phyloP scores from a whole-genome alignment of 352 stramenopile species.

The Pythium folliculosum region DNA sequence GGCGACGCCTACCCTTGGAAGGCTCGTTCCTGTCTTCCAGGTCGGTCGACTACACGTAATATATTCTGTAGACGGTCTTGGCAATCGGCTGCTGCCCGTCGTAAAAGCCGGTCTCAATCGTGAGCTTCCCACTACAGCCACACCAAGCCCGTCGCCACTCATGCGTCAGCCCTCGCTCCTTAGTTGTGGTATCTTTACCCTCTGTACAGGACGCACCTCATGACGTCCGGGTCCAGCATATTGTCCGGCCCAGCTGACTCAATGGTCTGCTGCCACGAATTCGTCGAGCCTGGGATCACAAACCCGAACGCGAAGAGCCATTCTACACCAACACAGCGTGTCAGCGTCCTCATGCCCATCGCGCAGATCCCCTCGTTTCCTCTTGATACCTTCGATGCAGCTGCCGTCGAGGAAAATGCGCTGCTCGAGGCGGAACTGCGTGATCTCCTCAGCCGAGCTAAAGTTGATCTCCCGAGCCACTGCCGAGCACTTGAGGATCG shows the following conservation, averaged over 20 bases:
- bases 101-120: constrained; percentile 96
- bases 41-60: constrained; percentile 73
- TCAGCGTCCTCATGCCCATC: too few species aligned
- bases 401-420: constrained; percentile 87
- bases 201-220: constrained; percentile 52
- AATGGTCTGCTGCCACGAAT: constrained; percentile 96
- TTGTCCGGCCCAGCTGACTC: constrained; percentile 84
- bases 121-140: constrained; percentile 83
- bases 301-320: constrained; percentile 96
- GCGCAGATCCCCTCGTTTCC: not conserved
- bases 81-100: constrained; percentile 87
- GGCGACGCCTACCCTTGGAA: not conserved
- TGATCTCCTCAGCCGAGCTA: constrained; percentile 87
- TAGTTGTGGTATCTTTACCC: not conserved
- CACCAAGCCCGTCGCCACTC: too few species aligned
- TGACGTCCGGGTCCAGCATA: constrained; percentile 85
- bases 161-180: not conserved
- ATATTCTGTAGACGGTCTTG: constrained; percentile 94
- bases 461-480: constrained; percentile 96
- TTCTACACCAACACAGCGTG: constrained; percentile 45
- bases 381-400: constrained; percentile 82
- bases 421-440: constrained; percentile 92
- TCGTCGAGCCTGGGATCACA: constrained; percentile 94
- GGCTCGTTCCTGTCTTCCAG: not conserved
- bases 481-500: constrained; percentile 88